Percentiles rank a stretch among this genome's conserved stretches.
Evolutionary conservation across 768 basidiomycete genomes (phyloP).

Genomic region (Sarcodon aspratus): DNA sequence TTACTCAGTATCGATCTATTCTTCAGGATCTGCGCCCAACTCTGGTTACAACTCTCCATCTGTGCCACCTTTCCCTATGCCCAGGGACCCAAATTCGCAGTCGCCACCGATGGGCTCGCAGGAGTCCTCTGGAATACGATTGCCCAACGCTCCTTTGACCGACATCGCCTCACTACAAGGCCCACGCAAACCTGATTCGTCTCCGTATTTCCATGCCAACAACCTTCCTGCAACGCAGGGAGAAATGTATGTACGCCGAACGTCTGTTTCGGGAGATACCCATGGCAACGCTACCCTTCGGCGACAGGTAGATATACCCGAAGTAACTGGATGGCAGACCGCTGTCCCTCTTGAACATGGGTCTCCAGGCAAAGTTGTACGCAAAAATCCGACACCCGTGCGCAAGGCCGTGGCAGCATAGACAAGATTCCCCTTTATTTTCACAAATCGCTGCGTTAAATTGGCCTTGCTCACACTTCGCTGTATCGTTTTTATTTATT

Average conservation of each 20-base stretch:
- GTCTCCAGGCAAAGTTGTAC: conserved; percentile 10
- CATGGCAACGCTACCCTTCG: neutral
- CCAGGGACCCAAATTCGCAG: conserved; percentile 31
- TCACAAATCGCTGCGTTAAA: no score
- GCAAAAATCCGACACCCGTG: conserved; percentile 10
- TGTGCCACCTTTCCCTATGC: conserved; percentile 46
- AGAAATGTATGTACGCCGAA: neutral
- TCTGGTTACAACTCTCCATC: conserved; percentile 63
- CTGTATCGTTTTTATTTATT: no score
- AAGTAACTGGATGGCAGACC: conserved; percentile 24
- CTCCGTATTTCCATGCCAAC: neutral
- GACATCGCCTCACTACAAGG: conserved; percentile 47
- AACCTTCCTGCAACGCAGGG: neutral
- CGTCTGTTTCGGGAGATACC: neutral
- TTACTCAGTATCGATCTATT: conserved; percentile 29
- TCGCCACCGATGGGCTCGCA: conserved; percentile 19
- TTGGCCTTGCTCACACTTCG: no score
- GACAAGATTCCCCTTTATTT: no score
- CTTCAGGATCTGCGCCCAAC: conserved; percentile 44
- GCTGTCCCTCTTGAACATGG: conserved; percentile 17
- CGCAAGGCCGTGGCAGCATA: conserved; percentile 15
- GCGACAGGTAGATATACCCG: conserved; percentile 10
- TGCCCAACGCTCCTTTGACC: conserved; percentile 61
- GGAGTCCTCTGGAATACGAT: conserved; percentile 50
- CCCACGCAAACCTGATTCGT: conserved; percentile 3